Base-by-base conservation (phyloP, 1,139 yeast species). In the Yamadazyma sp. region DNA sequence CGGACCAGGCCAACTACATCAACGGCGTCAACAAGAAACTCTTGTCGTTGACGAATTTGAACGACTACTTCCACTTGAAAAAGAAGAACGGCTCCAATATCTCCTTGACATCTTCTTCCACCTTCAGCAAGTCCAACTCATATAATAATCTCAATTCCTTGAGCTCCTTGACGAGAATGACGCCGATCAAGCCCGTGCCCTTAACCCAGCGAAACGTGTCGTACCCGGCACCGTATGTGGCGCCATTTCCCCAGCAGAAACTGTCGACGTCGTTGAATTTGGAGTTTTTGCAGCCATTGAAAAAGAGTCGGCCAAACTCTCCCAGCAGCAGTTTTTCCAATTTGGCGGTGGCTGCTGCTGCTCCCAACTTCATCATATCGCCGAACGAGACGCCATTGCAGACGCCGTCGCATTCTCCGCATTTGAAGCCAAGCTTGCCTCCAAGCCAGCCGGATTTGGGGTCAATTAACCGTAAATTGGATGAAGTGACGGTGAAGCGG, bases 341-440 rank as follows among this genome's bases (percentile, higher is more conserved):
- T 20, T 38, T 48, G 22, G 38, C 38, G n/a, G 32, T 36, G 35
- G 31, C 38, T 26, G 34, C 21, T n/a, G 31, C 29, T 17, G 25
- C 31, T n/a, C 41, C 57, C 47, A 33, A 47, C 38, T 42, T 56
- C 22, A 47, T 56, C 25, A 56, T 54, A 31, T 49, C 68, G 10
- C 73, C 73, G 3, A 55, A 53, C 37, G 71, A 66, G 14, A 67
- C 73, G 2, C 73, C 73, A 8, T 50, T 64, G 26, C 70, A 65
- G 41, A 70, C 76, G 0, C 76, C 76, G n/a, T 55, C 61, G 20
- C 73, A 69, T 38, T 64, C 73, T 25, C 76, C 76, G 4, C 70
- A 60, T 34, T 54, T 69, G 43, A 59, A 53, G 29, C 64, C 73
- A 10, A 30, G 35, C 10, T 12, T 17, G 5, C 31, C 34, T 6